Percentiles rank a stretch among this genome's conserved stretches.
Conservation (phyloP, 352 stramenopile genomes). For the Phytophthora pluvialis region DNA sequence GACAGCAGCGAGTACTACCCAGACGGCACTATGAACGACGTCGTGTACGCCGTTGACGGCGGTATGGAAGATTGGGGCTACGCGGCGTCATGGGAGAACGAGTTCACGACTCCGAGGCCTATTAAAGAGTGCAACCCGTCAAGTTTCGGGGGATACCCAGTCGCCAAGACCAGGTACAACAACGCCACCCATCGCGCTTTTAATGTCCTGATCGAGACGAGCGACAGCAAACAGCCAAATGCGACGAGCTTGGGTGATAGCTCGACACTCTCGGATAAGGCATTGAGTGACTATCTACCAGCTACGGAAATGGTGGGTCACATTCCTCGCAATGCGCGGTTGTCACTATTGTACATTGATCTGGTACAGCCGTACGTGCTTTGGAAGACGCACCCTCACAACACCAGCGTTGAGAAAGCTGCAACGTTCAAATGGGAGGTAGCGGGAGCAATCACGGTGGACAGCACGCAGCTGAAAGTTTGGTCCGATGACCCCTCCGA, state of each 20-base stretch:
- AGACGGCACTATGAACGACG: slow-evolving; percentile 91
- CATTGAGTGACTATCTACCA: slow-evolving; percentile 54
- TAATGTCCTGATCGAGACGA: slow-evolving; percentile 96
- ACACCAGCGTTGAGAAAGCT: slow-evolving; percentile 7
- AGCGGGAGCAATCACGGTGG: slow-evolving; percentile 60
- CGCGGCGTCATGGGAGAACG: slow-evolving; percentile 83
- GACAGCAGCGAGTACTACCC: slow-evolving; percentile 67
- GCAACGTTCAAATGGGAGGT: slow-evolving; percentile 64
- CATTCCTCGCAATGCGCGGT: slow-evolving; percentile 92
- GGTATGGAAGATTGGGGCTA: slow-evolving; percentile 98
- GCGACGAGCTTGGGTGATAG: slow-evolving; percentile 72
- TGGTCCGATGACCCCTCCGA: slow-evolving; percentile 40
- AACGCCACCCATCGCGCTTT: slow-evolving; percentile 91
- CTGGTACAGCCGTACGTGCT: slow-evolving; percentile 93
- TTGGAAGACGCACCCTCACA: slow-evolving; percentile 46
- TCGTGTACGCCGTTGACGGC: slow-evolving; percentile 95
- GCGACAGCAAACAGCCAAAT: slow-evolving; percentile 83
- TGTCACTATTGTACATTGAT: slow-evolving; percentile 93
- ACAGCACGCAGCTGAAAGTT: slow-evolving; percentile 59
- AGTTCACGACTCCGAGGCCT: slow-evolving; percentile 48
- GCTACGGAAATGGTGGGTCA: slow-evolving; percentile 80
- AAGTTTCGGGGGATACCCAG: slow-evolving; percentile 87
- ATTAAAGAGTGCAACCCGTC: slow-evolving; percentile 81
- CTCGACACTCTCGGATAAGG: slow-evolving; percentile 48
- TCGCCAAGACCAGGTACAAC: slow-evolving; percentile 91